These are phyloP conservation scores for Xylariaceae sp. DNA, from an alignment of 2,329 filamentous ascomycete genomes.

Conservation along the genomic window DNA sequence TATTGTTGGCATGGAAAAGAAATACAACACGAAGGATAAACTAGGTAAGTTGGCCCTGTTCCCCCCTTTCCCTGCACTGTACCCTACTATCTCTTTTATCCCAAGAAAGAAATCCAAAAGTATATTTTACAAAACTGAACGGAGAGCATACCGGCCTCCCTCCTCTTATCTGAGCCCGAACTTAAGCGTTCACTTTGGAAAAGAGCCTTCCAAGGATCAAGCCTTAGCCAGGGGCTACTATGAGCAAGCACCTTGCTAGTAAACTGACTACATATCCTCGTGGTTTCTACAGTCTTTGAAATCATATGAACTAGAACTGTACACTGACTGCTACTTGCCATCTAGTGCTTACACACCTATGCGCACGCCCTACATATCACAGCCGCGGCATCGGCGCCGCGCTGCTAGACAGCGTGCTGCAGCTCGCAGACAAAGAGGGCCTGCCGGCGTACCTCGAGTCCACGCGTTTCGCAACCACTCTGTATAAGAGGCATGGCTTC, in stretches of 20 bases:
- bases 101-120: background rate
- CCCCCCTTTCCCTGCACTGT: background rate
- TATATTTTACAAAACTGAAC: background rate
- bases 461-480: constrained; percentile 28
- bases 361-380: constrained; percentile 33
- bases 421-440: constrained; percentile 33
- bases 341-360: constrained; percentile 35
- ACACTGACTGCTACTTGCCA: no score
- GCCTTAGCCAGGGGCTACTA: no score
- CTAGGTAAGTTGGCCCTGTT: constrained; percentile 35
- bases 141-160: background rate
- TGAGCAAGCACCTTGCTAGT: no score
- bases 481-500: constrained; percentile 35
- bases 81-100: background rate
- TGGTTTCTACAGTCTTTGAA: no score
- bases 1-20: constrained; percentile 29
- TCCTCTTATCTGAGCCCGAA: background rate
- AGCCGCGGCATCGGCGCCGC: constrained; percentile 36
- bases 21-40: constrained; percentile 35
- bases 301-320: no score
- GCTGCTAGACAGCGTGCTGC: constrained; percentile 31
- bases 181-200: no score
- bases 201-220: no score
- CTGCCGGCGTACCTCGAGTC: constrained; percentile 33
- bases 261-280: no score